Evolutionary conservation across 2,329 filamentous ascomycete species (phyloP).

Genomic region (Arthrobotrys musiformis): DNA sequence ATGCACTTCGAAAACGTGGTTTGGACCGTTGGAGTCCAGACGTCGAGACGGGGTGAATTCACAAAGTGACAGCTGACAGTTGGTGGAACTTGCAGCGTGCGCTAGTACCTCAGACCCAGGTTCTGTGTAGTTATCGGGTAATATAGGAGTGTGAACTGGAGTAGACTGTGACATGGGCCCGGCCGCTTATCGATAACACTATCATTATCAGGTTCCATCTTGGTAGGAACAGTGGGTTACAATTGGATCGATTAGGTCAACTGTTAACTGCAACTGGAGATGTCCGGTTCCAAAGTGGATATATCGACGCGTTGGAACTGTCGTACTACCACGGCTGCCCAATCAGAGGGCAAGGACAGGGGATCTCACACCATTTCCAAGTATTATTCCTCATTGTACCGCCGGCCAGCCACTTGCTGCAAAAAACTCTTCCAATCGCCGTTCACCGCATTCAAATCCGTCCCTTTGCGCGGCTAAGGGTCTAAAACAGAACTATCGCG

Average conservation of each 20-base stretch:
- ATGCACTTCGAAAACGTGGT: conserved; percentile 33
- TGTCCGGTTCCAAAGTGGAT: conserved; percentile 1
- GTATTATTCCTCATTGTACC: conserved; percentile 44
- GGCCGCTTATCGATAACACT: conserved; percentile 18
- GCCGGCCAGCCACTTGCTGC: background rate
- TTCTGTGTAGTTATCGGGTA: no score
- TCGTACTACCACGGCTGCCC: background rate
- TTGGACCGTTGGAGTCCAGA: conserved; percentile 10
- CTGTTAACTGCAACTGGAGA: background rate
- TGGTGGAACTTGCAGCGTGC: background rate
- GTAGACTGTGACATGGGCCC: no score
- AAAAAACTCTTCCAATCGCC: conserved; percentile 12
- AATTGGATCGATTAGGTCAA: no score
- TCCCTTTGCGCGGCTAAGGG: conserved; percentile 31
- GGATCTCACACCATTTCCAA: conserved; percentile 48
- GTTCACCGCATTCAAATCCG: background rate
- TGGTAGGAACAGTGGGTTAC: background rate
- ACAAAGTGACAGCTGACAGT: conserved; percentile 49
- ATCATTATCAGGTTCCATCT: background rate
- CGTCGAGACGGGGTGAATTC: conserved; percentile 19
- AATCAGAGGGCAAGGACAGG: background rate
- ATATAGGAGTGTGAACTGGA: conserved; percentile 2
- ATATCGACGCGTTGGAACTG: conserved; percentile 3
- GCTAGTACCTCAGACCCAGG: background rate
- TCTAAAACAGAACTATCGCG: background rate